phyloP scores from a whole-genome alignment of 1,284 basidiomycete species.

The Taiwanofungus camphoratus region DNA sequence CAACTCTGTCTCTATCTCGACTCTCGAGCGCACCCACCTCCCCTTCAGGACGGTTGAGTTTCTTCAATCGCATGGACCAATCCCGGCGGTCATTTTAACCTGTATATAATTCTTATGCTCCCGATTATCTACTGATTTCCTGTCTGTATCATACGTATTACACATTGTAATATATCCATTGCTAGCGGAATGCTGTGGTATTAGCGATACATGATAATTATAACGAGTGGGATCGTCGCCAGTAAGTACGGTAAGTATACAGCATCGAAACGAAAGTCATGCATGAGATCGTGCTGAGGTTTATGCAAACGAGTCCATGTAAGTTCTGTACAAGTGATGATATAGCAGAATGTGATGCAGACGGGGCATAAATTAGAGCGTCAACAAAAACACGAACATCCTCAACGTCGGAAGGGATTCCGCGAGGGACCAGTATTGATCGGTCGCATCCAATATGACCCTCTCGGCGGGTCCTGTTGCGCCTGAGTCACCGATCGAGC shows the following conservation, averaged over 20 bases:
- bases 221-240: too few relatives aligned
- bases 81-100: too few relatives aligned
- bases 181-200: background rate
- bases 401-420: slow-evolving; percentile 29
- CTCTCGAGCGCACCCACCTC: background rate
- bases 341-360: too few relatives aligned
- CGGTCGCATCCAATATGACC: slow-evolving; percentile 25
- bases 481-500: slow-evolving; percentile 35
- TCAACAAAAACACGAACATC: too few relatives aligned
- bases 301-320: too few relatives aligned
- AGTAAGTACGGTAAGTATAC: slow-evolving; percentile 2
- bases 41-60: background rate
- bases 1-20: background rate
- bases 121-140: background rate
- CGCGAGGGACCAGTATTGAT: slow-evolving; percentile 29
- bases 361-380: too few relatives aligned
- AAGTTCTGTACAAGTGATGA: too few relatives aligned
- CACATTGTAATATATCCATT: slow-evolving; percentile 5
- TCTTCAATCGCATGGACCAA: background rate
- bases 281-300: too few relatives aligned
- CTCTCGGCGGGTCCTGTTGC: slow-evolving; percentile 18
- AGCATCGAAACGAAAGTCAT: slow-evolving; percentile 4
- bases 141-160: background rate
- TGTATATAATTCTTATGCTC: background rate
- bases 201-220: slow-evolving; percentile 6